Percentiles rank a stretch among this genome's conserved stretches.
phyloP scores from a whole-genome alignment of 2,329 filamentous ascomycete genomes.

The Cladosporium austrohemisphaericum region DNA sequence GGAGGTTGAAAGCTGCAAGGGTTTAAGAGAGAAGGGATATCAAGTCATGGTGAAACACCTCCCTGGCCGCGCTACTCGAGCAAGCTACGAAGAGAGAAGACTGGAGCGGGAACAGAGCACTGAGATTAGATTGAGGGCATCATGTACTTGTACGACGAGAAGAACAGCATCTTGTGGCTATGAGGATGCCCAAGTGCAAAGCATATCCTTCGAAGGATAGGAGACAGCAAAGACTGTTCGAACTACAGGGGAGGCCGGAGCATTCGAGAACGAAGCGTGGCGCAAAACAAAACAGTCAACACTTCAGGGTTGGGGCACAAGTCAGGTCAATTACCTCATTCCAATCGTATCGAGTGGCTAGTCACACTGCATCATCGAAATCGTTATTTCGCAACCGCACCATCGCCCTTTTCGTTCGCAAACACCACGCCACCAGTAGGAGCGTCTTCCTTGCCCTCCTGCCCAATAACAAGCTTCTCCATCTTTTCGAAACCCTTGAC shows the following conservation, averaged over 20 bases:
- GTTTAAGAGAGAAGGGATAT: no score
- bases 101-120: neutral
- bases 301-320: no score
- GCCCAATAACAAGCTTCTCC: slow-evolving; percentile 61
- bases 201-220: no score
- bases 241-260: no score
- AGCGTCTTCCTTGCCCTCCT: slow-evolving; percentile 17
- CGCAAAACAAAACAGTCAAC: neutral
- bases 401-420: slow-evolving; percentile 12
- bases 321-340: no score
- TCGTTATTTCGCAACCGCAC: neutral
- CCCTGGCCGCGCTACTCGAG: no score
- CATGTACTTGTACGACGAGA: neutral
- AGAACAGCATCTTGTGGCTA: no score
- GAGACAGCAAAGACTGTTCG: no score
- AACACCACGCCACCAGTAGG: slow-evolving; percentile 16
- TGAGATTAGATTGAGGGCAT: neutral
- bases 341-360: no score
- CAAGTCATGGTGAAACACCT: no score
- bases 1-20: slow-evolving; percentile 27
- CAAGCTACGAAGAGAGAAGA: neutral
- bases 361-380: neutral
- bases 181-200: no score
- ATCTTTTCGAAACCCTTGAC: slow-evolving; percentile 72
- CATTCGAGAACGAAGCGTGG: neutral